Evolutionary conservation across 768 basidiomycete species (phyloP), one percentile per base, ranked within the genome.

Genomic region (Russula brevipes): DNA sequence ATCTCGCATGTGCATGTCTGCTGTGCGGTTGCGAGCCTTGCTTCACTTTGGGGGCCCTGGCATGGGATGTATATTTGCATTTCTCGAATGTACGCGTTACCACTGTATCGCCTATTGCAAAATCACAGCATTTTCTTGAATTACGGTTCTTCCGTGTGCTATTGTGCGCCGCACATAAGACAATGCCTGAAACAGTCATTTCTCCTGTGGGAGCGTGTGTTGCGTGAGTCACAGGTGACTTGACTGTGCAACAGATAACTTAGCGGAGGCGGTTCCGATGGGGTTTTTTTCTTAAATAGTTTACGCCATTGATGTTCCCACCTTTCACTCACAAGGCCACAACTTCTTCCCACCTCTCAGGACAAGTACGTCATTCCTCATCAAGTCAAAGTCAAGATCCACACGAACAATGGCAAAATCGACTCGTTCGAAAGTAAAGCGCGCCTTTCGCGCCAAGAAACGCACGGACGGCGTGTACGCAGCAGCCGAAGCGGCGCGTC

Each of bases 391-490:
- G 24, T 24, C 24, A 24, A 24, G 24, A 24, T 24, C 24, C 35
- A n/a, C 10, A 19, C 5, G 38, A 30, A 54, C 66, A 35, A 91
- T 94, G 91, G 91, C 88, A 47, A 94, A 94, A 79, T 91, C 89
- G 49, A 80, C 83, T 45, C 79, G 91, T 70, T 90, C 89, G 7
- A 94, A 94, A 76, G 80, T 82, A 53, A 94, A 93, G 72, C 87
- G 91, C 36, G 76, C 82, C 14, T 89, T 83, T 74, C 87, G 91
- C 68, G 78, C 85, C 14, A 86, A 88, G 69, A 93, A 93, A 74
- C 85, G 91, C 63, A 82, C 86, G 70, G 70, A 73, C 46, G 86
- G 89, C 58, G 81, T 88, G 58, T 93, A 89, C 69, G 90, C 91
- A 52, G 91, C 81, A 1, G 79, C 83, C 9, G 86, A 89, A 65